These are phyloP conservation scores for Isabelozyma rhagii DNA, from an alignment of 805 yeast species.

Conservation along the genomic window DNA sequence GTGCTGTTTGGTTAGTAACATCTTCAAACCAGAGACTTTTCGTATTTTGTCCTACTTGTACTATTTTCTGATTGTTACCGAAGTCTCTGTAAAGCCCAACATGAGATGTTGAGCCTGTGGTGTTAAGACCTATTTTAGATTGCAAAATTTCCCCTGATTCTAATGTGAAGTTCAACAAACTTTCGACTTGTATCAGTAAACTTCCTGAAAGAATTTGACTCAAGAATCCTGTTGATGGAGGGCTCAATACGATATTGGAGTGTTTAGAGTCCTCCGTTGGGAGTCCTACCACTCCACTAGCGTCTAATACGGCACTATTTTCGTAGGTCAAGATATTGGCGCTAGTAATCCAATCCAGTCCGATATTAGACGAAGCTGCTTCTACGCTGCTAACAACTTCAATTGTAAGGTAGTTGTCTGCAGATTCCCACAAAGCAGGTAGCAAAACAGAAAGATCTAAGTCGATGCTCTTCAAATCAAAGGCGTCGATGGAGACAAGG, in stretches of 20 bases:
- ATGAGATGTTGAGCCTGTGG: conserved; percentile 33
- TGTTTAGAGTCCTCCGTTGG: conserved; percentile 22
- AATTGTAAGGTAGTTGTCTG: conserved; percentile 38
- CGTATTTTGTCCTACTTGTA: conserved; percentile 15
- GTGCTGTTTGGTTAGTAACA: conserved; percentile 8
- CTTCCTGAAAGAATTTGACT: conserved; percentile 38
- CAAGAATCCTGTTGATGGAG: conserved; percentile 34
- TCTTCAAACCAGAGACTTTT: conserved; percentile 20
- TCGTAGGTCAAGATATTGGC: conserved; percentile 59
- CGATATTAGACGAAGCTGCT: conserved; percentile 26
- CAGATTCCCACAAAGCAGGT: conserved; percentile 59
- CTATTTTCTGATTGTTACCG: conserved; percentile 40
- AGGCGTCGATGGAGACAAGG: conserved; percentile 69
- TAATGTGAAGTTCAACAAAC: conserved; percentile 36
- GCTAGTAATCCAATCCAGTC: conserved; percentile 59
- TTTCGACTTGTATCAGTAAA: conserved; percentile 27
- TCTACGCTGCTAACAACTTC: conserved; percentile 53
- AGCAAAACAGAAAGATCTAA: conserved; percentile 68
- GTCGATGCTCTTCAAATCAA: conserved; percentile 68
- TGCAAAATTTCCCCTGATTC: conserved; percentile 33
- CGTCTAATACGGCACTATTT: conserved; percentile 32
- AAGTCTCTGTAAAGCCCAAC: conserved; percentile 31
- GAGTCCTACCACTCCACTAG: conserved; percentile 36
- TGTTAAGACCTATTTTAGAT: conserved; percentile 22
- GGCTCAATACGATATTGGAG: conserved; percentile 26